These are phyloP conservation scores for Boletus rubescentipes DNA, from an alignment of 768 basidiomycete genomes.

Conservation along the genomic window DNA sequence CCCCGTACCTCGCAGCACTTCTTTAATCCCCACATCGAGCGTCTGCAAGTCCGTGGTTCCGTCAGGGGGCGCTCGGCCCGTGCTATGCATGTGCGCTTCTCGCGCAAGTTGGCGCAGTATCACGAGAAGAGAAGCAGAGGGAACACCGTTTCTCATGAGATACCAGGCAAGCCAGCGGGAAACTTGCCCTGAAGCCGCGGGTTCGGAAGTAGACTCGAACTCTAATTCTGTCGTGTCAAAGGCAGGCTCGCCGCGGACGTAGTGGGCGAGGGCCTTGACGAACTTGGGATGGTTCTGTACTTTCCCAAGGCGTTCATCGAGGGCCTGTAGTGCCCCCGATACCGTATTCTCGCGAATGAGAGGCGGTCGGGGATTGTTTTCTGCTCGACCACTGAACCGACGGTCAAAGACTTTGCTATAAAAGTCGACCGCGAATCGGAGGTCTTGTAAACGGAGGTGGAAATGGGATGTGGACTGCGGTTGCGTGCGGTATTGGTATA, in stretches of 20 bases:
- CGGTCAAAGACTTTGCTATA: conserved; percentile 74
- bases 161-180: conserved; percentile 65
- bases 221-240: conserved; percentile 20
- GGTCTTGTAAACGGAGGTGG: conserved; percentile 67
- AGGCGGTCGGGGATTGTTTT: conserved; percentile 63
- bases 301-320: conserved; percentile 56
- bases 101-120: conserved; percentile 60
- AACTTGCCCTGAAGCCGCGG: conserved; percentile 10
- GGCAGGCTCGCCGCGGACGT: conserved; percentile 54
- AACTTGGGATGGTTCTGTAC: conserved; percentile 30
- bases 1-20: conserved; percentile 85
- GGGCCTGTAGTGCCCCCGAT: conserved; percentile 58
- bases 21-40: conserved; percentile 66
- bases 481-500: conserved; percentile 69
- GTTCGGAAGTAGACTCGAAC: conserved; percentile 7
- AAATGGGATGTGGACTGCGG: conserved; percentile 57
- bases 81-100: conserved; percentile 60
- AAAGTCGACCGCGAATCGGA: conserved; percentile 74
- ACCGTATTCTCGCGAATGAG: conserved; percentile 73
- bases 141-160: conserved; percentile 65
- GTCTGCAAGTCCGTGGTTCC: conserved; percentile 41
- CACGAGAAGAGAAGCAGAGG: conserved; percentile 63
- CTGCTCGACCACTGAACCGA: conserved; percentile 68
- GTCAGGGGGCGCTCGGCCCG: conserved; percentile 47
- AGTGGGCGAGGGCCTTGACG: conserved; percentile 42